Percentiles rank a stretch among this genome's conserved stretches.
Evolutionary conservation across 2,329 filamentous ascomycete species (phyloP).

Genomic region (Pseudohalonectria lignicola): DNA sequence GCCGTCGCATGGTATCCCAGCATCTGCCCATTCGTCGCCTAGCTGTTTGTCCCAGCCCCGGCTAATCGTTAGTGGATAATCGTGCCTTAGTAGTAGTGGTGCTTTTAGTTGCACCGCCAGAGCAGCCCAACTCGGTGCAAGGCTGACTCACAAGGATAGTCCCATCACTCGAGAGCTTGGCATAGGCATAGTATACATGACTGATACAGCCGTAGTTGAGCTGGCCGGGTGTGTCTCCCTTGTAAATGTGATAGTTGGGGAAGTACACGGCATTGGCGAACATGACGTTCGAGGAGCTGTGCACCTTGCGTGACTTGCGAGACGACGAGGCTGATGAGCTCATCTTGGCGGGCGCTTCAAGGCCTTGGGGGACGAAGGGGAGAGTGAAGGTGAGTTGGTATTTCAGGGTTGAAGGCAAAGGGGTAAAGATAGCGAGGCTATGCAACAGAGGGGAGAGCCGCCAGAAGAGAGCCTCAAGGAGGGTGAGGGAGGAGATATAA

Average conservation of each 20-base stretch:
- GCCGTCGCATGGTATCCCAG: constrained; percentile 60
- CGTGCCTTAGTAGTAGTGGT: background rate
- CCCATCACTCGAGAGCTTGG: constrained; percentile 61
- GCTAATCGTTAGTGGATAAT: too few relatives aligned
- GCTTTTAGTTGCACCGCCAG: background rate
- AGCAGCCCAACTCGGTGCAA: background rate
- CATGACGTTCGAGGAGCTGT: constrained; percentile 37
- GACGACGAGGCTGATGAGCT: constrained; percentile 21
- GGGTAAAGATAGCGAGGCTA: too few relatives aligned
- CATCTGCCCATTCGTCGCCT: constrained; percentile 70
- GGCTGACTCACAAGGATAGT: constrained; percentile 57
- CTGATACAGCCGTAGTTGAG: constrained; percentile 69
- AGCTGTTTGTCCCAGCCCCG: constrained; percentile 47
- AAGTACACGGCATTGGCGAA: constrained; percentile 73
- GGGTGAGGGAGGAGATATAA: too few relatives aligned
- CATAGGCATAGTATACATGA: constrained; percentile 76
- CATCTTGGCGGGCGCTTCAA: too few relatives aligned
- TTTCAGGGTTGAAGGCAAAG: too few relatives aligned
- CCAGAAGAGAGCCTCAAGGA: too few relatives aligned
- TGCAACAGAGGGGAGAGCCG: too few relatives aligned
- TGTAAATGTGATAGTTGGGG: constrained; percentile 68
- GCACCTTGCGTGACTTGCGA: constrained; percentile 32
- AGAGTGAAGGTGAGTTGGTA: too few relatives aligned
- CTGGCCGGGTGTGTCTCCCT: constrained; percentile 59
- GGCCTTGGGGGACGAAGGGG: too few relatives aligned